These are phyloP conservation scores for Phytophthora colocasiae DNA, from an alignment of 352 stramenopile species.

Conservation along the genomic window DNA sequence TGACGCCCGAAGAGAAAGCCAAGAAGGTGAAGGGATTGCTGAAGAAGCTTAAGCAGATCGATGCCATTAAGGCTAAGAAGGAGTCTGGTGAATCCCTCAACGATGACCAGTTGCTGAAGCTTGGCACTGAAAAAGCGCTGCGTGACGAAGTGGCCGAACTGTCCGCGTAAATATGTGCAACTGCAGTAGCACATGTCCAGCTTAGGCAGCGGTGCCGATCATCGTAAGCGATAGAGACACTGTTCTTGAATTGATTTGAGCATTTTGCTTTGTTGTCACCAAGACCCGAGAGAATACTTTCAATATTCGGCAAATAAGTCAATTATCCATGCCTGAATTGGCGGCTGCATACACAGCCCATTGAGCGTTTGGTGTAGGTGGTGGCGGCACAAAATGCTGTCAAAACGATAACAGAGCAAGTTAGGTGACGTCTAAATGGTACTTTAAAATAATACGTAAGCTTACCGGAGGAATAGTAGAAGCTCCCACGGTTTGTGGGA, in stretches of 20 bases:
- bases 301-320: not conserved
- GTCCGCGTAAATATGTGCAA: slow-evolving; percentile 38
- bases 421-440: not conserved
- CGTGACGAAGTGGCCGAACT: slow-evolving; percentile 74
- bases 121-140: slow-evolving; percentile 68
- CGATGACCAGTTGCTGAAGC: slow-evolving; percentile 83
- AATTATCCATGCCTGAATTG: not conserved
- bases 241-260: slow-evolving; percentile 7
- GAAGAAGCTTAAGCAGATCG: slow-evolving; percentile 92
- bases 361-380: slow-evolving; percentile 26
- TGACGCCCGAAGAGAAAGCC: slow-evolving; percentile 83
- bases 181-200: slow-evolving; percentile 2
- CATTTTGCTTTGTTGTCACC: slow-evolving; percentile 7
- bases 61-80: slow-evolving; percentile 82
- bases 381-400: slow-evolving; percentile 58
- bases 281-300: not conserved
- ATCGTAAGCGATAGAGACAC: slow-evolving; percentile 15
- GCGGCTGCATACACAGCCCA: slow-evolving; percentile 34
- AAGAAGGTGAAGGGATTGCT: slow-evolving; percentile 86
- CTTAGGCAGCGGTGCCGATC: slow-evolving; percentile 8
- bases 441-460: no score
- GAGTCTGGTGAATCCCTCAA: slow-evolving; percentile 78
- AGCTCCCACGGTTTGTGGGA: slow-evolving; percentile 32
- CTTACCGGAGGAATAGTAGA: slow-evolving; percentile 51
- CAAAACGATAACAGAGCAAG: slow-evolving; percentile 2